phyloP scores from a whole-genome alignment of 768 basidiomycete genomes.

The Floccularia luteovirens region DNA sequence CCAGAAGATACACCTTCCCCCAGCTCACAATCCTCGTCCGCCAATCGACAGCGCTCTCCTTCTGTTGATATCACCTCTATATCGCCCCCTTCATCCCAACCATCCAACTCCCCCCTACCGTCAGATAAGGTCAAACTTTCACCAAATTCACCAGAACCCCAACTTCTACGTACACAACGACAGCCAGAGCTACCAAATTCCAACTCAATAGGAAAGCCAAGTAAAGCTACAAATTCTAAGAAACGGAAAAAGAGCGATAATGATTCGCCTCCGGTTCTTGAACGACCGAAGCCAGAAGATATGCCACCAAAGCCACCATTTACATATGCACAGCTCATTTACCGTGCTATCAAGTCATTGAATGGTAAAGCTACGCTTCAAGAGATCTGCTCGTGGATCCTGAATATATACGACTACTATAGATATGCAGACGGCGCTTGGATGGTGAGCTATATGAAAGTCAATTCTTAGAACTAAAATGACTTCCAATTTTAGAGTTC shows the following conservation, averaged over 20 bases:
- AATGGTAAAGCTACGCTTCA: conserved; percentile 85
- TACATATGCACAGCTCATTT: conserved; percentile 90
- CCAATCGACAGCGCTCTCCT: conserved; percentile 63
- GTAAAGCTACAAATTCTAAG: conserved; percentile 42
- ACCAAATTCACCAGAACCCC: conserved; percentile 33
- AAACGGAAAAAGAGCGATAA: conserved; percentile 66
- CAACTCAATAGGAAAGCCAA: conserved; percentile 45
- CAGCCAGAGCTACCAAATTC: conserved; percentile 52
- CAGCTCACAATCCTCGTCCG: conserved; percentile 69
- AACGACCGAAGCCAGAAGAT: conserved; percentile 54
- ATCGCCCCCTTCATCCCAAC: conserved; percentile 76
- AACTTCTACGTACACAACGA: conserved; percentile 30
- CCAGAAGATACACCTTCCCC: conserved; percentile 79
- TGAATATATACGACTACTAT: conserved; percentile 86
- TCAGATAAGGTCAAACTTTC: conserved; percentile 37
- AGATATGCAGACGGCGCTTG: conserved; percentile 81
- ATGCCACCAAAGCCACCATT: conserved; percentile 86
- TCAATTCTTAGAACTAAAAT: conserved; percentile 5
- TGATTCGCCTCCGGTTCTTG: conserved; percentile 24
- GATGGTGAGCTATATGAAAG: conserved; percentile 57
- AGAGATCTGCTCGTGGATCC: conserved; percentile 90
- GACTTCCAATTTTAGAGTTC: conserved; percentile 67
- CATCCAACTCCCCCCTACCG: conserved; percentile 64
- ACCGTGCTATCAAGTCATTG: conserved; percentile 76
- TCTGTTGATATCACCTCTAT: conserved; percentile 79